Evolutionary conservation across 2,329 filamentous ascomycete species (phyloP), one percentile per base, ranked within the genome.

Genomic region (Sphaerulina vaccinii): DNA sequence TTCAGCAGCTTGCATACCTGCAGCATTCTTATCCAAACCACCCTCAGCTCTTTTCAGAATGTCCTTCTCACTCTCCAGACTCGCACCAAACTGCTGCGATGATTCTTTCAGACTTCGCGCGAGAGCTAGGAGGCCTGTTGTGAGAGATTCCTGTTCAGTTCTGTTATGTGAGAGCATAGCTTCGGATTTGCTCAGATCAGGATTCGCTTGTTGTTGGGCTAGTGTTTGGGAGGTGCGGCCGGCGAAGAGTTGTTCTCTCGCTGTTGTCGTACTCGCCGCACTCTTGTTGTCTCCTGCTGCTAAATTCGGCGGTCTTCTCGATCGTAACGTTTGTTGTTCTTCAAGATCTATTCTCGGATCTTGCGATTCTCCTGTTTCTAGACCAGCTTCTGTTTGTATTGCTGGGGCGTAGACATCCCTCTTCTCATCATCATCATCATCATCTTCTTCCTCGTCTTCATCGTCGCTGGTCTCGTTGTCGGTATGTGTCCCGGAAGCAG

Each of bases 71-170:
- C 87, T 83, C 55, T 90, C 88, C 11, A 96, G 77, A 1, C 85
- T 83, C 5, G 78, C 73, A 18, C 85, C 80, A 71, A 96, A 93
- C 2, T 81, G 78, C 48, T 86, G 74, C 3, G 89, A 88, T 32
- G 85, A 88, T 41, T 81, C 73, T 68, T 95, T 95, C 33, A 96
- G 80, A 42, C 87, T 81, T 18, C 80, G 75, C 1, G 92, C 91
- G 73, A 96, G 87, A 38, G 80, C 75, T 18, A 96, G 77, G n/a
- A 97, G 84, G 6, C 88, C 91, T 32, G 81, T 79, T 0, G 91
- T 92, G 2, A 97, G 79, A 27, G 80, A 76, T 69, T 96, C 90
- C 70, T 96, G 91, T 72, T 96, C 90, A 48, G 76, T 77, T 47
- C 88, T 86, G 65, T 95, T 83, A 64, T 87, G 80, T 62, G 88